Percentiles rank a stretch among this genome's conserved stretches.
Evolutionary conservation across 345 rosid species (phyloP).

Genomic region (Acer campestre): DNA sequence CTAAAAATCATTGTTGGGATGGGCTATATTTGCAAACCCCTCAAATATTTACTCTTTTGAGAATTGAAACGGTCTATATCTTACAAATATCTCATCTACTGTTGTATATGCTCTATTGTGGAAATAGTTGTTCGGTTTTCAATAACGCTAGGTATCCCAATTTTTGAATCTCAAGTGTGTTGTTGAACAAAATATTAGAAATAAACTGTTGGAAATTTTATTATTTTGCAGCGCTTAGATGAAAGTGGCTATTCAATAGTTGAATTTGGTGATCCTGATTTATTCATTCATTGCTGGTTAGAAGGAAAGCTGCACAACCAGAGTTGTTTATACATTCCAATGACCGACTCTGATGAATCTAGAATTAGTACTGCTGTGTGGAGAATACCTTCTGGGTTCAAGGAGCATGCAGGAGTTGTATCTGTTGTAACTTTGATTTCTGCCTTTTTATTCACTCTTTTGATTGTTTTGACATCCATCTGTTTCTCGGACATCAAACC

Average conservation of each 20-base stretch:
- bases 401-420: constrained; percentile 49
- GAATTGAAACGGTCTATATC: background rate
- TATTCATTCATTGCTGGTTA: constrained; percentile 53
- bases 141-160: too few species aligned
- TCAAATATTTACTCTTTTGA: too few species aligned
- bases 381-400: constrained; percentile 66
- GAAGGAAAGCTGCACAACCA: constrained; percentile 30
- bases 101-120: background rate
- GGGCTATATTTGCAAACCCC: too few species aligned
- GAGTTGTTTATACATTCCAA: constrained; percentile 45
- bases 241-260: constrained; percentile 66
- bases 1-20: too few species aligned
- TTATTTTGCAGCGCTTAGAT: constrained; percentile 47
- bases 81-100: background rate
- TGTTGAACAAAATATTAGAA: background rate
- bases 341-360: constrained; percentile 17
- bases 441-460: constrained; percentile 48
- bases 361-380: constrained; percentile 39
- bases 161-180: too few species aligned
- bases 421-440: constrained; percentile 55
- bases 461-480: constrained; percentile 45
- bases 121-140: too few species aligned
- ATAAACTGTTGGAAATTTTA: background rate
- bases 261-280: constrained; percentile 63
- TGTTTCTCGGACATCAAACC: constrained; percentile 29